A percentile compares a stretch with the other conserved stretches of the same genome.
phyloP scores from a whole-genome alignment of 106 monocot genomes.

The Acorus calamus region DNA sequence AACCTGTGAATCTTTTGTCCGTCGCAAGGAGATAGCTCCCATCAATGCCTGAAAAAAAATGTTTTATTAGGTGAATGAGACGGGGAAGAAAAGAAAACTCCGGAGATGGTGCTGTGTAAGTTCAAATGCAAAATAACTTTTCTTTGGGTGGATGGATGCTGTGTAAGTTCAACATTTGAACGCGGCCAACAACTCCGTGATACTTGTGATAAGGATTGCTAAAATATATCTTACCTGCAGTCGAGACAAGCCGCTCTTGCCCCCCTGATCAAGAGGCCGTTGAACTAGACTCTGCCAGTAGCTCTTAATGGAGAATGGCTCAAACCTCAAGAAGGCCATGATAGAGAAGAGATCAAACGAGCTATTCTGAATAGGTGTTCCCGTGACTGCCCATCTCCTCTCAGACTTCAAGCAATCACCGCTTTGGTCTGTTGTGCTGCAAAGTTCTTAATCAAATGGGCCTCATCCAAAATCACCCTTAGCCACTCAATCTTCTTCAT shows the following conservation, averaged over 20 bases:
- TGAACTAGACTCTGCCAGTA: conserved; percentile 92
- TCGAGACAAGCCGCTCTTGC: conserved; percentile 53
- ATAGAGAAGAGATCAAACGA: conserved; percentile 84
- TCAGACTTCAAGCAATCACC: conserved; percentile 76
- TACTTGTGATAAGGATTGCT: too few species aligned
- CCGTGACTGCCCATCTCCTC: conserved; percentile 95
- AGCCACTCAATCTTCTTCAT: conserved; percentile 70
- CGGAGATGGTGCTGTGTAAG: too few species aligned
- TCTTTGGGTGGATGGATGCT: too few species aligned
- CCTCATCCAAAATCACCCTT: conserved; percentile 86
- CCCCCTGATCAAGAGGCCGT: conserved; percentile 54
- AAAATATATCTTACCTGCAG: conserved; percentile 43
- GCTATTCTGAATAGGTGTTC: conserved; percentile 96
- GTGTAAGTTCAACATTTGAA: too few species aligned
- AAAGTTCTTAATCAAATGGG: conserved; percentile 85
- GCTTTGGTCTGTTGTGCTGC: conserved; percentile 82
- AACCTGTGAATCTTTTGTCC: conserved; percentile 48
- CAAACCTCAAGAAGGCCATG: conserved; percentile 82
- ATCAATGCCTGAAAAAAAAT: conserved; percentile 57
- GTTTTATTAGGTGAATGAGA: not conserved
- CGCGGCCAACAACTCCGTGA: not conserved
- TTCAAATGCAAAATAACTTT: too few species aligned
- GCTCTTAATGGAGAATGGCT: conserved; percentile 84
- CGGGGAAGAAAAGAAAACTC: not conserved
- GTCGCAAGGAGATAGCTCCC: conserved; percentile 73